A percentile compares a stretch with the other conserved stretches of the same genome.
These are phyloP conservation scores for Coemansia sp. DNA, from an alignment of 192 early-diverging fungal species.

Conservation along the genomic window DNA sequence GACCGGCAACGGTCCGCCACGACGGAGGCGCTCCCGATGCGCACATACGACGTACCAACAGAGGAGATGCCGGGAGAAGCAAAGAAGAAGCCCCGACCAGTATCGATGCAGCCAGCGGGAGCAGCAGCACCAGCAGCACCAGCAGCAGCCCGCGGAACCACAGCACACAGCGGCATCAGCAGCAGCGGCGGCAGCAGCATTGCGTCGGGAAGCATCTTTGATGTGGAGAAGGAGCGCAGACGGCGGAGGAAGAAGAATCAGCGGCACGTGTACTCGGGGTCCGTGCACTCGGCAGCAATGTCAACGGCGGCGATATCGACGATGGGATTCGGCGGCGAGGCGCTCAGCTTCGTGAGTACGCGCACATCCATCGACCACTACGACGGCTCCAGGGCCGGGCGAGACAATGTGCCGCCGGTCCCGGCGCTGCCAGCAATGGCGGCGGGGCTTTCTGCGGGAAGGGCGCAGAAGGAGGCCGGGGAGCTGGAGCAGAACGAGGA, in stretches of 20 bases:
- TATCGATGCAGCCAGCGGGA: neutral
- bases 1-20: neutral
- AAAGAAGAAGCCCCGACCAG: neutral
- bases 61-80: neutral
- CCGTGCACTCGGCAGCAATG: constrained; percentile 3
- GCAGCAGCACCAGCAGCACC: neutral
- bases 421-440: neutral
- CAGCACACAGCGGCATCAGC: neutral
- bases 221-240: neutral
- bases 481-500: neutral
- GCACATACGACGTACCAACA: neutral
- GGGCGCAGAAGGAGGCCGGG: neutral
- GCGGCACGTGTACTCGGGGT: neutral
- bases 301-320: constrained; percentile 5
- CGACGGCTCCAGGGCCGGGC: neutral
- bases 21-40: neutral
- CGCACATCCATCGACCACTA: constrained; percentile 5
- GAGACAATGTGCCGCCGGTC: neutral
- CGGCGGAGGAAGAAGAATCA: neutral
- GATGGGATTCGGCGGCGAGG: neutral
- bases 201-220: neutral
- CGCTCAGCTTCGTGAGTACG: neutral
- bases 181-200: neutral
- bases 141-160: neutral
- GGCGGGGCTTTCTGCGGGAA: neutral